phyloP scores from a whole-genome alignment of 2,329 filamentous ascomycete species.

The Chalaropsis ovoidea region DNA sequence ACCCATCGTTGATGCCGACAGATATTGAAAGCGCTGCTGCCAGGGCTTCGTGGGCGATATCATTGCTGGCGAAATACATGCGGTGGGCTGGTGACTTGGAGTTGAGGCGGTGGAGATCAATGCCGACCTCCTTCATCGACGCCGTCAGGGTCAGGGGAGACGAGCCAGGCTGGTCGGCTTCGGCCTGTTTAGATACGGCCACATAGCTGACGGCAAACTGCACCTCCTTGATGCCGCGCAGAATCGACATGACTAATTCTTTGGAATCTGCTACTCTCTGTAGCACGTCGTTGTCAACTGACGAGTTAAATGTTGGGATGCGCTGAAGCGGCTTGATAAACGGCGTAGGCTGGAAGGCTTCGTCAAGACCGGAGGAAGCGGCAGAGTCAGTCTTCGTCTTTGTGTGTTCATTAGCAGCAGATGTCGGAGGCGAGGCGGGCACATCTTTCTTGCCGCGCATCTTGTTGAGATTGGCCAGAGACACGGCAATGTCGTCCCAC shows the following conservation, averaged over 20 bases:
- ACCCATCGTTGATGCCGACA: slow-evolving; percentile 82
- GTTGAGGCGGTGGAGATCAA: slow-evolving; percentile 85
- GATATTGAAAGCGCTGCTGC: slow-evolving; percentile 87
- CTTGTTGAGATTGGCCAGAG: slow-evolving; percentile 62
- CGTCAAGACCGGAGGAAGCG: slow-evolving; percentile 9
- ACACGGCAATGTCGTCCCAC: slow-evolving; percentile 73
- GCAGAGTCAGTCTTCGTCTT: background rate
- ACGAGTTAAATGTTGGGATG: slow-evolving; percentile 22
- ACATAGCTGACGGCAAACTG: slow-evolving; percentile 91
- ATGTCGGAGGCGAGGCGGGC: background rate
- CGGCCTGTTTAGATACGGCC: slow-evolving; percentile 70
- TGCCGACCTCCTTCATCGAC: slow-evolving; percentile 90
- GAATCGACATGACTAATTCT: slow-evolving; percentile 79
- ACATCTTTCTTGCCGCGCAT: background rate
- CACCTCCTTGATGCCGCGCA: slow-evolving; percentile 89
- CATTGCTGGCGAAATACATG: slow-evolving; percentile 93
- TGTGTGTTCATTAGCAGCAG: background rate
- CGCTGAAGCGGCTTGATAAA: slow-evolving; percentile 21
- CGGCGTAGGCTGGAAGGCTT: slow-evolving; percentile 34
- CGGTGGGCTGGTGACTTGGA: slow-evolving; percentile 87
- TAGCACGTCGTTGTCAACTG: slow-evolving; percentile 45
- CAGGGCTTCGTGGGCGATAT: slow-evolving; percentile 89
- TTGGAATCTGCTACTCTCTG: slow-evolving; percentile 84
- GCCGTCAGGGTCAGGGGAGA: slow-evolving; percentile 63
- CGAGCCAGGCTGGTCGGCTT: slow-evolving; percentile 54